A percentile compares a stretch with the other conserved stretches of the same genome.
Evolutionary conservation across 495 filamentous ascomycete genomes (phyloP).

Genomic region (Durotheca rogersii): DNA sequence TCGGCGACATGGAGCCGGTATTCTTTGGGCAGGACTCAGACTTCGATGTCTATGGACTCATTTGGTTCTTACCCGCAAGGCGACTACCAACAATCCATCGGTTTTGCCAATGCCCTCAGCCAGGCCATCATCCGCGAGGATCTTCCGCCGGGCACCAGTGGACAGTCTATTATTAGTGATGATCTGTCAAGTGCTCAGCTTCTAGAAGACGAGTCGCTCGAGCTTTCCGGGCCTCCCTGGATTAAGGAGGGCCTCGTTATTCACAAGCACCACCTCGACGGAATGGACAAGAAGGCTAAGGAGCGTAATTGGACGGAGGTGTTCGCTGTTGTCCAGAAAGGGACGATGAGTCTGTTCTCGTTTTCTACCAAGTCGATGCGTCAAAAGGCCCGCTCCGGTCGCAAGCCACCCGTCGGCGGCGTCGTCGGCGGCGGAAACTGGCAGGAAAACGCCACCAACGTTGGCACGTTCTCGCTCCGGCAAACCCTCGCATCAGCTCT

Average conservation of each 20-base stretch:
- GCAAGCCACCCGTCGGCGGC: conserved; percentile 44
- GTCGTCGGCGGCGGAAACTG: conserved; percentile 92
- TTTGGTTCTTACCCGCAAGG: conserved; percentile 77
- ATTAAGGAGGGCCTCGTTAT: conserved; percentile 94
- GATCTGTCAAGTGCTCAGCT: conserved; percentile 62
- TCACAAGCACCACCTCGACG: conserved; percentile 94
- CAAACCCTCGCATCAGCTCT: conserved; percentile 91
- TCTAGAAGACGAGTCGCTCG: conserved; percentile 87
- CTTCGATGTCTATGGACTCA: conserved; percentile 87
- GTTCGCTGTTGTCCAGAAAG: conserved; percentile 97
- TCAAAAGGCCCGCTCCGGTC: conserved; percentile 55
- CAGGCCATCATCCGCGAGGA: conserved; percentile 97
- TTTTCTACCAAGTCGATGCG: conserved; percentile 79
- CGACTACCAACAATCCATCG: conserved; percentile 94
- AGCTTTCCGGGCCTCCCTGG: conserved; percentile 91
- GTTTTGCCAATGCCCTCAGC: conserved; percentile 94
- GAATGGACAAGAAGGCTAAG: conserved; percentile 84
- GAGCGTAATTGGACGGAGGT: conserved; percentile 92
- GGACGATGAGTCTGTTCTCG: conserved; percentile 92
- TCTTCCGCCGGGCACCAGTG: conserved; percentile 56
- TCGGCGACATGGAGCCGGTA: conserved; percentile 88
- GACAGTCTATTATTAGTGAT: conserved; percentile 52
- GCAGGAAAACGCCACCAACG: conserved; percentile 88
- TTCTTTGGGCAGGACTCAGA: conserved; percentile 83
- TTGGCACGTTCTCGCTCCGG: conserved; percentile 82